phyloP scores from a whole-genome alignment of 1,284 basidiomycete species.

The Heterobasidion irregulare region DNA sequence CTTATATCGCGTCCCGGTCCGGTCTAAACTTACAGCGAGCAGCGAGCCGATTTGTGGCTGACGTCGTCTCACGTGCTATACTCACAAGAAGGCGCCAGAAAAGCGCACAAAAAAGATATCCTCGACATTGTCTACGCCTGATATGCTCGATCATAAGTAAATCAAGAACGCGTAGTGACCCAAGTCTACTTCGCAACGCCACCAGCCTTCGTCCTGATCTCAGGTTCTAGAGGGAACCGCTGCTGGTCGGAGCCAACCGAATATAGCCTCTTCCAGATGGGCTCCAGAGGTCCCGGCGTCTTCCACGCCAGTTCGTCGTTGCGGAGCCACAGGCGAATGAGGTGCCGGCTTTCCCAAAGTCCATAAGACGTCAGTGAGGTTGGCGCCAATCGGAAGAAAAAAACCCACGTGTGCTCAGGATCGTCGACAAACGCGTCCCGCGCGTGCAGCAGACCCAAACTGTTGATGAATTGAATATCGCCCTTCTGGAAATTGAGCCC shows the following conservation, averaged over 20 bases:
- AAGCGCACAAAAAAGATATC: background rate
- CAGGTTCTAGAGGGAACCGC: conserved; percentile 25
- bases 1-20: too few relatives aligned
- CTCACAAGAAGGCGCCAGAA: background rate
- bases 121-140: background rate
- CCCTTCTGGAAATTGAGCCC: conserved; percentile 39
- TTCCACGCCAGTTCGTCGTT: conserved; percentile 25
- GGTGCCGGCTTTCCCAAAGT: conserved; percentile 14
- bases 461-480: conserved; percentile 43
- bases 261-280: conserved; percentile 22
- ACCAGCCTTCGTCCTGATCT: conserved; percentile 16
- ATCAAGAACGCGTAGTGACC: background rate
- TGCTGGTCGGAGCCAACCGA: conserved; percentile 23
- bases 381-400: background rate
- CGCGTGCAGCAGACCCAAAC: conserved; percentile 34
- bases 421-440: conserved; percentile 35
- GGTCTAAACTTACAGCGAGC: too few relatives aligned
- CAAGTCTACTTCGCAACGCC: background rate
- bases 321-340: conserved; percentile 15
- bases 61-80: too few relatives aligned
- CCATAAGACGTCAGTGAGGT: background rate
- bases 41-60: too few relatives aligned
- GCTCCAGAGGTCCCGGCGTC: conserved; percentile 21
- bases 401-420: conserved; percentile 24
- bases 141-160: background rate